Evolutionary conservation across 2,329 filamentous ascomycete species (phyloP), one percentile per base, ranked within the genome.

Genomic region (Aspergillus proliferans): DNA sequence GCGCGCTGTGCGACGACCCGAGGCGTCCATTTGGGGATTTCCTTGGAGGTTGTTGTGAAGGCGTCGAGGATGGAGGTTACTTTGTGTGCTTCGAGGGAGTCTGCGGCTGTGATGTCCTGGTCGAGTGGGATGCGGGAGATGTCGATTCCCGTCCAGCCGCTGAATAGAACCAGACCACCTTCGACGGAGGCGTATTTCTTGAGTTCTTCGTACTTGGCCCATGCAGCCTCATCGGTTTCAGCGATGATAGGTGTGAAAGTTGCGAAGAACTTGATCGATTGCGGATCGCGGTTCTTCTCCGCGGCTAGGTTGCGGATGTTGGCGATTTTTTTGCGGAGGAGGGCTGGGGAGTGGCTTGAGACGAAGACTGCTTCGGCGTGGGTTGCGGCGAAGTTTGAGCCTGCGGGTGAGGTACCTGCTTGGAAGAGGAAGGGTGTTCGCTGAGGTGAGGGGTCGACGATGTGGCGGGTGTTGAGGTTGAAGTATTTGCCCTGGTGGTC

Each of bases 331-430:
- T 76, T 75, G 1, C 67, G 63, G 3, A 82, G 65, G 0, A 79
- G 64, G 2, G 64, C 53, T 0, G 78, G 75, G 0, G 74, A 77
- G 57, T 81, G 79, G 0, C 73, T 73, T 0, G 77, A 78, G 3
- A 83, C 77, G 51, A 83, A 83, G 42, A 83, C 79, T 1, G 76
- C 80, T 65, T 84, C 81, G 1, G 80, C 81, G 50, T 83, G 80
- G 0, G 70, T 76, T 2, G 78, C 73, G 0, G 78, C 80, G 55
- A 84, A 84, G 0, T 68, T 66, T 1, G 75, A 77, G 0, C 81
- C 81, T 0, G 81, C 81, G 0, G 76, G 56, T 0, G 80, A 83
- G 0, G 79, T 82, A 0, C 81, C 81, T 0, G 81, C 80, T 52
- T 83, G 81, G 58, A 81, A 78, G 0, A 82, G 65, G 49, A 81